These are phyloP conservation scores for Hemileccinum rubropunctum DNA, from an alignment of 768 basidiomycete genomes.

Conservation along the genomic window DNA sequence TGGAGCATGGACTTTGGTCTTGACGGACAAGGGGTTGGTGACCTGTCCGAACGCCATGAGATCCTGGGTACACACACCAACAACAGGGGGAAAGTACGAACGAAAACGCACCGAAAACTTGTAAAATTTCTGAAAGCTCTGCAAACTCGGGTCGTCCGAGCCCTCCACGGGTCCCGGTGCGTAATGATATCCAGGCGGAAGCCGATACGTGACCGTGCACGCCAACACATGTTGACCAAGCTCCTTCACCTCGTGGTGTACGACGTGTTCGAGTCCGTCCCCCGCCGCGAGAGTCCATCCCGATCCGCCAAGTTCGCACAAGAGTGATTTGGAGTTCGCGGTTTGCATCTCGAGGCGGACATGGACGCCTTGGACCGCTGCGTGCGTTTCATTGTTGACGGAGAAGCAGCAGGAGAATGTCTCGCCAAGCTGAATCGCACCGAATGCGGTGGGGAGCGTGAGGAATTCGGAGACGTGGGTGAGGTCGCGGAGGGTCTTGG, in stretches of 20 bases:
- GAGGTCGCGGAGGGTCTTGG: conserved; percentile 81
- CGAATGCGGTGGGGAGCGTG: conserved; percentile 80
- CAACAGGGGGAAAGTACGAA: neutral
- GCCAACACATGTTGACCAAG: conserved; percentile 87
- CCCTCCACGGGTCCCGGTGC: conserved; percentile 49
- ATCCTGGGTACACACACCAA: neutral
- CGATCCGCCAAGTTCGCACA: conserved; percentile 62
- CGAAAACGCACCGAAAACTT: conserved; percentile 73
- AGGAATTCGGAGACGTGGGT: conserved; percentile 77
- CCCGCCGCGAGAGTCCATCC: conserved; percentile 48
- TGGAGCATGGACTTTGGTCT: conserved; percentile 86
- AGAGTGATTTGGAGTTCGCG: conserved; percentile 55
- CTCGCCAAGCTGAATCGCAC: conserved; percentile 85
- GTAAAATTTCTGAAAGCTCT: conserved; percentile 86
- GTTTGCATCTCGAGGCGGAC: conserved; percentile 88
- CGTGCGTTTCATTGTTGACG: conserved; percentile 73
- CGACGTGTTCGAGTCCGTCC: conserved; percentile 63
- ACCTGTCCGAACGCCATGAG: conserved; percentile 47
- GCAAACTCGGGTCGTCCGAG: conserved; percentile 50
- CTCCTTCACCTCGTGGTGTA: conserved; percentile 91
- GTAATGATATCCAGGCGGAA: conserved; percentile 55
- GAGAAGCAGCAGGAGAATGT: conserved; percentile 82
- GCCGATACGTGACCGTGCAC: conserved; percentile 80
- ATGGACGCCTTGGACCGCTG: conserved; percentile 59
- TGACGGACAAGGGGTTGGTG: conserved; percentile 91